These are phyloP conservation scores for Zasmidium angulare DNA, from an alignment of 2,329 filamentous ascomycete species.

Conservation along the genomic window DNA sequence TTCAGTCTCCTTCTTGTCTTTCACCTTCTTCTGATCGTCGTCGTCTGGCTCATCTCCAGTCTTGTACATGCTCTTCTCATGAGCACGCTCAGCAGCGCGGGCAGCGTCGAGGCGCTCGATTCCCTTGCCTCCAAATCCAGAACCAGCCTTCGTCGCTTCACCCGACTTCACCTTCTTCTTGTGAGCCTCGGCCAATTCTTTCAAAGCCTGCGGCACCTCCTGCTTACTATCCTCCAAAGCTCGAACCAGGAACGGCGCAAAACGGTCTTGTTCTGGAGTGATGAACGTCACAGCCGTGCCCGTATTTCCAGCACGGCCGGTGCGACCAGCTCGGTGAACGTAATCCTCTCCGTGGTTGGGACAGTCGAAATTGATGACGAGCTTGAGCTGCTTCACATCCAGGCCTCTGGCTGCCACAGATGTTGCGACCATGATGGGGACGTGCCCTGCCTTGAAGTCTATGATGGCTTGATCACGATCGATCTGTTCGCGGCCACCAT, in stretches of 20 bases:
- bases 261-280: slow-evolving; percentile 87
- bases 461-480: slow-evolving; percentile 89
- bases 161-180: slow-evolving; percentile 89
- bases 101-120: slow-evolving; percentile 89
- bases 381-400: slow-evolving; percentile 92
- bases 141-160: slow-evolving; percentile 78
- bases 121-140: slow-evolving; percentile 92
- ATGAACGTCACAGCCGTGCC: slow-evolving; percentile 94
- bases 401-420: slow-evolving; percentile 93
- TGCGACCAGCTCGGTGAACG: slow-evolving; percentile 89
- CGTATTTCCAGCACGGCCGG: slow-evolving; percentile 89
- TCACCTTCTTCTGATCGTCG: slow-evolving; percentile 65
- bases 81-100: slow-evolving; percentile 79
- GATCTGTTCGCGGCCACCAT: slow-evolving; percentile 89
- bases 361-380: slow-evolving; percentile 93
- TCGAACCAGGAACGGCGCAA: slow-evolving; percentile 82
- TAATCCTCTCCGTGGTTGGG: slow-evolving; percentile 96
- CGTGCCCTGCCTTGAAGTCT: slow-evolving; percentile 88
- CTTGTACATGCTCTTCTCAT: slow-evolving; percentile 86
- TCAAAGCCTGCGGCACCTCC: slow-evolving; percentile 69
- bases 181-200: slow-evolving; percentile 65
- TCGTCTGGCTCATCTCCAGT: slow-evolving; percentile 83
- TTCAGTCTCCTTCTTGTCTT: slow-evolving; percentile 47
- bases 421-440: slow-evolving; percentile 89
- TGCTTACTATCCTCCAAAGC: slow-evolving; percentile 91